Evolutionary conservation across 75 land plant genomes (phyloP), one percentile per base, ranked within the genome.

Genomic region (Sequoia sempervirens): DNA sequence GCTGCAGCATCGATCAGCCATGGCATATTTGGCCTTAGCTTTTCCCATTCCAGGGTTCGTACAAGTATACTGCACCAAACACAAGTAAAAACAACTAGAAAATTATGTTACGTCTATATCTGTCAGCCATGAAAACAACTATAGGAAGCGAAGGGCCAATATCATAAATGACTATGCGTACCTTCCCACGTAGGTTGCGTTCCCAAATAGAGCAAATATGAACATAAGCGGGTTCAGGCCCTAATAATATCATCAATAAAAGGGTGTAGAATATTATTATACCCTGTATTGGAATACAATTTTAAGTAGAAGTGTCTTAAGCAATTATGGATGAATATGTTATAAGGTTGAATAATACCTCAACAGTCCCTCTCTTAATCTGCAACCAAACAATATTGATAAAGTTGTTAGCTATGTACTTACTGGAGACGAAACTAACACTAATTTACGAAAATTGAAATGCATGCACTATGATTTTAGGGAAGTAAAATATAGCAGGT

Each of bases 1-100:
- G 82, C 96, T 47, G 47, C 92, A 30, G 98, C 96, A 87, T 96
- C 98, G 74, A 95, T 90, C 40, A 96, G 88, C 98, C 98, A 96
- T 54, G 98, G 98, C 75, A 96, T 32, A 82, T 94, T 96, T 38
- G 95, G 89, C 86, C 81, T 87, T 82, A 96, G 68, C 34, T 81
- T 88, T 15, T 82, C 76, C 98, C 95, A 95, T 23, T 89, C 92
- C 43, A 86, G n/a, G 79, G 90, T 94, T 38, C 85, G 87, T 9
- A 96, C 92, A 14, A 96, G 86, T 26, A 96, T 96, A 83, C 98
- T 96, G 95, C 89, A 85, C 45, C 32, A 10, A 46, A 41, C 18
- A 82, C n/a, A 69, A 32, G 45, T 11, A 1, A 50, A 50, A 50
- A 50, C 52, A 50, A 11, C 13, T 50, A 13, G 52, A 50, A 9